Evolutionary conservation across 257 asterid genomes (phyloP).

Genomic region (Solanum lycopersicoides): DNA sequence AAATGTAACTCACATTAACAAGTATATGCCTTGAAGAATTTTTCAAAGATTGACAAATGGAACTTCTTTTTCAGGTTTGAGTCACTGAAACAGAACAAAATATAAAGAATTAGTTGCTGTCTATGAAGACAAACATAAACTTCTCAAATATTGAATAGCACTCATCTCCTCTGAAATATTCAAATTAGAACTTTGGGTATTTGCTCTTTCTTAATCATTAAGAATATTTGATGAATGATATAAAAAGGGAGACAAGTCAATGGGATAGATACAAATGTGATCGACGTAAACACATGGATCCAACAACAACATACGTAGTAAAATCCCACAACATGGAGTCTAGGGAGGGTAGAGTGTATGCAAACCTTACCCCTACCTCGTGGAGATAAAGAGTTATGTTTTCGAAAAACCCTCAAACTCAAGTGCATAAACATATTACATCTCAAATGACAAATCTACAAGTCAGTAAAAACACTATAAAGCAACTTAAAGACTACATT

Average conservation of each 20-base stretch:
- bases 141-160: background rate
- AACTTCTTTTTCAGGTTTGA: background rate
- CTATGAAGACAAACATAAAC: constrained; percentile 7
- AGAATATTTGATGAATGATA: background rate
- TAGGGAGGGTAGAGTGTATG: background rate
- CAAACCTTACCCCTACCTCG: no score
- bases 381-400: no score
- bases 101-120: constrained; percentile 25
- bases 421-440: background rate
- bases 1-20: constrained; percentile 9
- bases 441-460: background rate
- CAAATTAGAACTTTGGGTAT: background rate
- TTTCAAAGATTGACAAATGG: constrained; percentile 2
- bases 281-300: background rate
- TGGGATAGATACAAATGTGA: background rate
- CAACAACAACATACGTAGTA: background rate
- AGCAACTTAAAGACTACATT: background rate
- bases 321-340: background rate
- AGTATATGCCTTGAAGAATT: constrained; percentile 6
- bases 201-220: no score
- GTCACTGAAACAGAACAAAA: constrained; percentile 7
- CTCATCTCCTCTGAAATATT: constrained; percentile 10
- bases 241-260: background rate
- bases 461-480: background rate
- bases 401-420: background rate